Evolutionary conservation across 257 asterid species (phyloP).

Genomic region (Solanum raphanifolium): DNA sequence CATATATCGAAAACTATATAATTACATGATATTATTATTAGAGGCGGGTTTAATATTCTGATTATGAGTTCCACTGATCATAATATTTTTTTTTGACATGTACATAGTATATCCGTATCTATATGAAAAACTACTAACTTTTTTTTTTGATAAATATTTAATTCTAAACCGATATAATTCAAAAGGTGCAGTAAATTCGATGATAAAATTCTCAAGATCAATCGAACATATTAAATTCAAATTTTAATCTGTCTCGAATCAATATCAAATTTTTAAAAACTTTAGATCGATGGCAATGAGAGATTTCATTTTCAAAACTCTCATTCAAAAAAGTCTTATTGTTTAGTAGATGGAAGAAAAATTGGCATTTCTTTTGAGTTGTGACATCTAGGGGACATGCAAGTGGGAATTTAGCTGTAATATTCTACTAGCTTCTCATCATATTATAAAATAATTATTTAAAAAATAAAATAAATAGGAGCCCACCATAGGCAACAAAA

Average conservation of each 20-base stretch:
- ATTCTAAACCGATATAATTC: not conserved
- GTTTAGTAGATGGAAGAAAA: not conserved
- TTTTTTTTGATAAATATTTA: not conserved
- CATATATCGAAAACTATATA: not conserved
- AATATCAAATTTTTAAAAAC: no score
- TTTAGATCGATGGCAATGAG: not conserved
- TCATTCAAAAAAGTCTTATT: not conserved
- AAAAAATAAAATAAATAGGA: not conserved
- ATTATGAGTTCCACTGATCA: not conserved
- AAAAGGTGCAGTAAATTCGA: not conserved
- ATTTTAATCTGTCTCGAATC: not conserved
- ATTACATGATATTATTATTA: not conserved
- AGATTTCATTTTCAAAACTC: not conserved
- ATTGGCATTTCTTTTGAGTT: not conserved
- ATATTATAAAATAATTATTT: not conserved
- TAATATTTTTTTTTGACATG: not conserved
- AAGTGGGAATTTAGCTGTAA: conserved; percentile 8
- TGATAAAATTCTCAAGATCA: not conserved
- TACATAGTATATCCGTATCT: not conserved
- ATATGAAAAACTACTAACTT: not conserved
- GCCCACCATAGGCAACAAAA: not conserved
- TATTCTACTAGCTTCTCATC: not conserved
- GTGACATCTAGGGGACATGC: not conserved
- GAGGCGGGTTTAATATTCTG: not conserved
- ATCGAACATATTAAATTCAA: not conserved